These are phyloP conservation scores for Eucalyptus fibrosa DNA, from an alignment of 345 rosid species.

Conservation along the genomic window DNA sequence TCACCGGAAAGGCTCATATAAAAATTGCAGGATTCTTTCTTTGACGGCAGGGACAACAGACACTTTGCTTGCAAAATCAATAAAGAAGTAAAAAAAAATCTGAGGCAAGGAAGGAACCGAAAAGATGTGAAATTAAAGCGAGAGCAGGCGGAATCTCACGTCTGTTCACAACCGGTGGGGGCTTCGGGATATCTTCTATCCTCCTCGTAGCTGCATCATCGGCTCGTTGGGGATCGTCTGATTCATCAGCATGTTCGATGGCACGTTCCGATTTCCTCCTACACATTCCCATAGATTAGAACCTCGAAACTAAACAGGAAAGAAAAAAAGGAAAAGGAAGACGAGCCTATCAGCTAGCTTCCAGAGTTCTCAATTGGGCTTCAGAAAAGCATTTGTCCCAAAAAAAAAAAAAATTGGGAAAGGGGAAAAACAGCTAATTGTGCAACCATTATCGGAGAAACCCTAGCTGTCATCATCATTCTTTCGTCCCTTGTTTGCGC, in stretches of 20 bases:
- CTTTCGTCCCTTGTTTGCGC: background rate
- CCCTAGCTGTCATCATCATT: background rate
- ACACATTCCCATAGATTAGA: background rate
- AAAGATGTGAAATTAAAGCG: background rate
- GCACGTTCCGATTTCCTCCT: conserved; percentile 83
- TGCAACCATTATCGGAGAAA: background rate
- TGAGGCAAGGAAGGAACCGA: background rate
- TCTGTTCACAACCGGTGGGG: conserved; percentile 49
- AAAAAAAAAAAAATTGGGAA: background rate
- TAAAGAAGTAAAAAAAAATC: background rate
- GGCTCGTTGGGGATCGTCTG: conserved; percentile 46
- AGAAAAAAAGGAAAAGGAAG: background rate
- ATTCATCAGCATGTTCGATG: conserved; percentile 58
- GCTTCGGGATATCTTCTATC: conserved; percentile 50
- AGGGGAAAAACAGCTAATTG: background rate
- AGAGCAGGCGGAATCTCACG: conserved; percentile 19
- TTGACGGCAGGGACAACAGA: background rate
- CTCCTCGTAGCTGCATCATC: conserved; percentile 41
- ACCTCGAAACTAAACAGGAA: background rate
- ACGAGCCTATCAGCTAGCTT: background rate
- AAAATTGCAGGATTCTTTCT: background rate
- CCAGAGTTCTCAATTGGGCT: background rate
- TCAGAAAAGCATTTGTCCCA: background rate
- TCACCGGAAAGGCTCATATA: background rate
- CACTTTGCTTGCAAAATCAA: background rate